Base-by-base conservation (phyloP, 306 rosid species). In the Prunus campanulata region DNA sequence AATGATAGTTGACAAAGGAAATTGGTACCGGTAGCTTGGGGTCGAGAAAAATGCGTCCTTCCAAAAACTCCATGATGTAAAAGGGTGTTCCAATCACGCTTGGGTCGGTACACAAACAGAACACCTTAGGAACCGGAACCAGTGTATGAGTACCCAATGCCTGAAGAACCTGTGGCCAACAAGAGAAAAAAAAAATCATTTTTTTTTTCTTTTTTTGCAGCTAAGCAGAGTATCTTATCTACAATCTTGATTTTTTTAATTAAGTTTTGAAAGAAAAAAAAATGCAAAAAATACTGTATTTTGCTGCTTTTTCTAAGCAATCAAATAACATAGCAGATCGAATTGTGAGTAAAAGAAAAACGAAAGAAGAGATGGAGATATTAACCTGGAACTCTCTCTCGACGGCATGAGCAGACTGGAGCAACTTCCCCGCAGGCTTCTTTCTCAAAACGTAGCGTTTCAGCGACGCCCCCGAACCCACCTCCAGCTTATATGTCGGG, bases 31-130 rank as follows among this genome's bases (percentile, higher is more conserved):
- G 96, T 78, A 95, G 86, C 77, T 70, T 81, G 72, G 96, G 80
- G 81, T 95, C 96, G 19, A 92, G 11, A 64, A 86, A 89, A 78
- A 95, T 89, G 75, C 96, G 97, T 35, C 99, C 99, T 44, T 95
- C 91, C 92, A 95, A 80, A 83, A 55, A 95, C 83, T 95, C 97
- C 99, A 95, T 95, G 81, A 95, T 79, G 84, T 95, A 95, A 85
- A 95, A 95, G 14, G 90, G 77, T 47, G 97, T 90, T 74, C 99
- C 99, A 65, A 92, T 88, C 25, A 90, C 88, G 68, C 85, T 71
- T 18, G 93, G 71, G 78, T 95, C 97, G 68, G 91, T 84, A 86
- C 99, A 95, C 81, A 92, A 81, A 69, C 97, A 90, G 80, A 86
- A 85, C 56, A 84, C 97, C 75, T 89, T 88, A 8, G 99, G 99